Evolutionary conservation across 208 protist species (phyloP).

Genomic region (Wallacemonas sp.): DNA sequence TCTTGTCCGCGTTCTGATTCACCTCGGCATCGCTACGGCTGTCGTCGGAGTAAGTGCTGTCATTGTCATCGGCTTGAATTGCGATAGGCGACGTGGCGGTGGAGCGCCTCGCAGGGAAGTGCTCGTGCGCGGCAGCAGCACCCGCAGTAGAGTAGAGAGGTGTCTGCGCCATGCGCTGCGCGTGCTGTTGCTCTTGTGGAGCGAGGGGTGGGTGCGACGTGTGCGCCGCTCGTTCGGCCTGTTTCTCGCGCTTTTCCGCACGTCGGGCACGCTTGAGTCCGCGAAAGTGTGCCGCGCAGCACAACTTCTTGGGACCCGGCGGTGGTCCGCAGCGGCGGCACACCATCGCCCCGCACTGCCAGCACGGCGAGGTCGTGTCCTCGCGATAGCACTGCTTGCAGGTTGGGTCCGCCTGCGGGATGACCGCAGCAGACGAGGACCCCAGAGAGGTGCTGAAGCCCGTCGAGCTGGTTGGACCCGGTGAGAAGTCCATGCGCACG

Average conservation of each 20-base stretch:
- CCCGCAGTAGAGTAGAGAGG: too few relatives aligned
- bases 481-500: slow-evolving; percentile 11
- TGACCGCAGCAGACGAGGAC: slow-evolving; percentile 10
- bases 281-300: slow-evolving; percentile 40
- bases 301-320: slow-evolving; percentile 23
- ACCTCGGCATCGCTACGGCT: background rate
- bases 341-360: slow-evolving; percentile 41
- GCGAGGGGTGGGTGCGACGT: background rate
- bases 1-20: too few relatives aligned
- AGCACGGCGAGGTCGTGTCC: slow-evolving; percentile 51
- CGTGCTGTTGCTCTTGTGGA: slow-evolving; percentile 10
- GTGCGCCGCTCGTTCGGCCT: too few relatives aligned
- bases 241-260: background rate
- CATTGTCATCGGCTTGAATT: background rate
- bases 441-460: slow-evolving; percentile 2
- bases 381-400: slow-evolving; percentile 43
- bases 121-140: too few relatives aligned
- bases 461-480: slow-evolving; percentile 9
- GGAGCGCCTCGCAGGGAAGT: background rate
- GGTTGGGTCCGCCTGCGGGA: slow-evolving; percentile 21
- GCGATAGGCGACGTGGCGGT: background rate
- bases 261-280: slow-evolving; percentile 5
- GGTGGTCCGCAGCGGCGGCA: slow-evolving; percentile 54
- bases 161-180: too few relatives aligned
- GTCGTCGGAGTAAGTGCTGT: background rate